These are phyloP conservation scores for Thermothielavioides terrestris DNA, from an alignment of 495 filamentous ascomycete genomes.

Conservation along the genomic window DNA sequence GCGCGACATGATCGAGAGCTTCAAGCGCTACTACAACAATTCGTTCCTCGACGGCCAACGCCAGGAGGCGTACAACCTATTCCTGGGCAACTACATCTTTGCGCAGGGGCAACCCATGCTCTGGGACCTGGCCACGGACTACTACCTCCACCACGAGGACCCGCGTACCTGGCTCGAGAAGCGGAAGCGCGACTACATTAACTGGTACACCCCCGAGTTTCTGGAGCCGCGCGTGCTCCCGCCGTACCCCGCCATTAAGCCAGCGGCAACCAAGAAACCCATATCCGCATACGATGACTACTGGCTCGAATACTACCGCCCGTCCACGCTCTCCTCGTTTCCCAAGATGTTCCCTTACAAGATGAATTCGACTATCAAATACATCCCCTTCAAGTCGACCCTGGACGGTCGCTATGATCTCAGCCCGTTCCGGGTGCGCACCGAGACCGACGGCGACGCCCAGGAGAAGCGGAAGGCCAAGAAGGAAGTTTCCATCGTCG, in stretches of 20 bases:
- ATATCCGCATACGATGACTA: slow-evolving; percentile 80
- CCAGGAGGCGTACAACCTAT: slow-evolving; percentile 96
- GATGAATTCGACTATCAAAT: slow-evolving; percentile 77
- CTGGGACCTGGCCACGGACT: slow-evolving; percentile 92
- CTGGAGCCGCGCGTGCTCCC: slow-evolving; percentile 54
- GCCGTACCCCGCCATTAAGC: slow-evolving; percentile 32
- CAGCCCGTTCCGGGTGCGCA: slow-evolving; percentile 74
- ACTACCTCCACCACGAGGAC: slow-evolving; percentile 88
- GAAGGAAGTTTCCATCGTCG: slow-evolving; percentile 55
- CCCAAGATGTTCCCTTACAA: slow-evolving; percentile 82
- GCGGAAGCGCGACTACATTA: slow-evolving; percentile 57
- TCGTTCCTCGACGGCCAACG: slow-evolving; percentile 93
- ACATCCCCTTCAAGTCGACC: slow-evolving; percentile 64
- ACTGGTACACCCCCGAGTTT: slow-evolving; percentile 78
- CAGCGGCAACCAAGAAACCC: slow-evolving; percentile 40
- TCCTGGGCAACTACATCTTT: slow-evolving; percentile 94
- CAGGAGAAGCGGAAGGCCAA: slow-evolving; percentile 44
- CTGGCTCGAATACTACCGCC: slow-evolving; percentile 97
- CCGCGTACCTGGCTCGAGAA: slow-evolving; percentile 63
- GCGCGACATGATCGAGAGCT: slow-evolving; percentile 96
- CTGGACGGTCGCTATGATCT: slow-evolving; percentile 67
- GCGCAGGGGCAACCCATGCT: slow-evolving; percentile 88
- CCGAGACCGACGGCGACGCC: slow-evolving; percentile 31
- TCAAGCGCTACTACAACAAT: slow-evolving; percentile 99
- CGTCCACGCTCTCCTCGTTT: slow-evolving; percentile 73